Base-by-base conservation (phyloP, 179 eudicot genomes). In the Drosera spatulata region DNA sequence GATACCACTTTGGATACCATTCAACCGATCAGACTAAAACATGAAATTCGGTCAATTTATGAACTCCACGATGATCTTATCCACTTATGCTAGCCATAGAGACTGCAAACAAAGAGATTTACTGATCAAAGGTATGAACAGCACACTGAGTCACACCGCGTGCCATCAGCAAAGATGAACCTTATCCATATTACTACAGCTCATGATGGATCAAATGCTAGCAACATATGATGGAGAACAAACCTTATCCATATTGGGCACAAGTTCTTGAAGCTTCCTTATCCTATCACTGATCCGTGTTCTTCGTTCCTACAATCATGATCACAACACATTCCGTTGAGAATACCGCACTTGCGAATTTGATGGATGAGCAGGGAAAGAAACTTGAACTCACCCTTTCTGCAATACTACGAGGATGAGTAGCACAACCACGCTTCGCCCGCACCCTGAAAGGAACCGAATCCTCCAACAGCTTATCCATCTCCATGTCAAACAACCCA, bases 371-470 rank as follows among this genome's bases (percentile, higher is more conserved):
- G 41, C 3, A 50, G 45, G 46, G 3, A 33, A 13, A 10, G 45
- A 39, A 22, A 41, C 42, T 42, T 15, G 8, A 6, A n/a, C 73
- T 64, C 75, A 88, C 96, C 78, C 96, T 78, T 69, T 88, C 96
- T 0, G 96, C 95, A 58, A 88, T 88, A 74, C 96, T 88, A 39
- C 96, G 91, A 67, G 96, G 96, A 71, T 88, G 95, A 4, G 96
- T 86, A 4, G 96, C 96, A 79, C 88, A 88, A 54, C 96, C 96
- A 10, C 96, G 95, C 77, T 86, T 88, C 10, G 96, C 96, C 50
- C 96, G 83, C 69, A 76, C 86, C 74, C 79, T 82, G 50, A 72
- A 72, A 1, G 66, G 61, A 40, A 71, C 69, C 6, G 76, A 63
- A 49, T 75, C 73, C 66, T 86, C 94, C 63, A 87, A 62, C 53